Conservation (phyloP, 345 rosid genomes). For the Citrus glauca region DNA sequence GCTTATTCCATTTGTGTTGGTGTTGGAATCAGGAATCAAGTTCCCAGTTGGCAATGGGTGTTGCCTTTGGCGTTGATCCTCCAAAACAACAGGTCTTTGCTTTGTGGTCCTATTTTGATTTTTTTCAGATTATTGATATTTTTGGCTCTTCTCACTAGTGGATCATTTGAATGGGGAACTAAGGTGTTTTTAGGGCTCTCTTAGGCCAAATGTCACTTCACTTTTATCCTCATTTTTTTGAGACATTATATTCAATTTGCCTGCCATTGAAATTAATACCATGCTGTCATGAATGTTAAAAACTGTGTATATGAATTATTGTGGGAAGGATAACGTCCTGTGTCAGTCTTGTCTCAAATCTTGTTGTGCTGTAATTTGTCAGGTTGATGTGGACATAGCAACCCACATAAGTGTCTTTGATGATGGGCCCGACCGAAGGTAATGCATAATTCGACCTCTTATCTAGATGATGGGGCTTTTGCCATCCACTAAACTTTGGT, state of each 20-base stretch:
- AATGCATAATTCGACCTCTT: conserved; percentile 19
- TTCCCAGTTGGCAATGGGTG: conserved; percentile 94
- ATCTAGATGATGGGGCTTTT: conserved; percentile 2
- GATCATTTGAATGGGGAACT: neutral
- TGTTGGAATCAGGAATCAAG: conserved; percentile 76
- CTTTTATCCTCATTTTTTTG: neutral
- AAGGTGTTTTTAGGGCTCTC: neutral
- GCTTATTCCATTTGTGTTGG: conserved; percentile 19
- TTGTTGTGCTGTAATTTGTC: conserved; percentile 18
- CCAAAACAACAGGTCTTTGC: conserved; percentile 55
- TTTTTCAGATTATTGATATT: conserved; percentile 12
- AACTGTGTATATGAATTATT: neutral
- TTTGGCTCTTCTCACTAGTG: conserved; percentile 1
- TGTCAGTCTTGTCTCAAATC: conserved; percentile 9
- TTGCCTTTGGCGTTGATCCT: conserved; percentile 81
- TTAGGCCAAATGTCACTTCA: neutral
- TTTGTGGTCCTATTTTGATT: neutral
- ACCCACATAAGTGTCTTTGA: conserved; percentile 60
- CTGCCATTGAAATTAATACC: neutral
- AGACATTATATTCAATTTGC: neutral
- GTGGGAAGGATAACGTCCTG: conserved; percentile 7
- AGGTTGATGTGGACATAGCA: conserved; percentile 98
- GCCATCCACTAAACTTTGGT: neutral
- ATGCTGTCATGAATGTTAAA: neutral
- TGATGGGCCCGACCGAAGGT: conserved; percentile 88